Evolutionary conservation across 164 flowering plant species (phyloP), one percentile per base, ranked within the genome.

Genomic region (Magnolia officinalis): DNA sequence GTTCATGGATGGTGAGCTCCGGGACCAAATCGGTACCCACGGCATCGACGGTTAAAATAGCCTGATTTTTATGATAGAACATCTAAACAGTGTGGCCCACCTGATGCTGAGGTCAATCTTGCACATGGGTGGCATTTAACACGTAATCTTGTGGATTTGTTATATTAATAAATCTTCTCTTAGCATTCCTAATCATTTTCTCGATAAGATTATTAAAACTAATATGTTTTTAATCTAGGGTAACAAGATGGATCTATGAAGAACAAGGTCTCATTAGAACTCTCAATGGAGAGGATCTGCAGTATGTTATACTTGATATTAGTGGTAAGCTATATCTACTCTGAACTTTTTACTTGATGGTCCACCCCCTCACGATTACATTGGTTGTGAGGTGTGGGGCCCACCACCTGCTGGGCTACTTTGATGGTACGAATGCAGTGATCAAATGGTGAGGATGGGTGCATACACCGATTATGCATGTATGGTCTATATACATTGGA

Each of bases 281-380:
- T 37, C 20, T 84, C 6, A 72, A 83, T 9, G 75, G 65, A 6
- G 31, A 45, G 65, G 82, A 72, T 2, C 50, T 91, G 50, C 89
- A 90, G 75, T 86, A 86, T 77, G 74, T 91, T 50, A 75, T 93
- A 31, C 71, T 93, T 10, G 98, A 93, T 59, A 76, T 93, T 76
- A 85, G 89, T 77, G 95, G 98, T 91, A 81, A 76, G 37, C n/a
- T 5, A 21, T 67, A 29, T 21, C 8, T 24, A 67, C 11, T 13
- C 8, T 10, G 23, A 24, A 67, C 24, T 29, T 67, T 67, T 29
- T 8, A 8, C 20, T 64, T 2, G 4, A n/a, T 64, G n/a, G 23
- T 64, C 10, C 26, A 20, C 2, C 21, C 67, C 26, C 20, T n/a
- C 9, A 64, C 45, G 6, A 64, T 9, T 64, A n/a, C 23, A 20